Percentiles rank a stretch among this genome's conserved stretches.
Evolutionary conservation across 345 rosid species (phyloP).

Genomic region (Atalantia buxifolia): DNA sequence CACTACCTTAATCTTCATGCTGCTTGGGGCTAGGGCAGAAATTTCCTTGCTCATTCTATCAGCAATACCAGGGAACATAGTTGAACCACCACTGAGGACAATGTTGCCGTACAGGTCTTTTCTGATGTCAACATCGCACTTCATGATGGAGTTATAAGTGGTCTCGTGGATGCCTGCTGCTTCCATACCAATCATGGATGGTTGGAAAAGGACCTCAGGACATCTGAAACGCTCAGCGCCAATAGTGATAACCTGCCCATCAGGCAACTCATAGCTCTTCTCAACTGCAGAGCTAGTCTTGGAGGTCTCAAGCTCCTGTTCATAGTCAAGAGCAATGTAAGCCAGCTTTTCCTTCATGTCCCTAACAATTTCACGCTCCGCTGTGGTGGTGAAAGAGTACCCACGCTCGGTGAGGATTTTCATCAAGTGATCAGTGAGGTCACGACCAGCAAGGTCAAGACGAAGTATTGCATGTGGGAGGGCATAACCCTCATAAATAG

Average conservation of each 20-base stretch:
- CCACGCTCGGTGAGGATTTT: constrained; percentile 95
- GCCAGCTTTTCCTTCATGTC: constrained; percentile 94
- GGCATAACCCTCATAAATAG: constrained; percentile 86
- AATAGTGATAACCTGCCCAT: constrained; percentile 89
- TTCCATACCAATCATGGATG: constrained; percentile 97
- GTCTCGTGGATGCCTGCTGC: constrained; percentile 90
- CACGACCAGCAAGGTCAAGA: constrained; percentile 91
- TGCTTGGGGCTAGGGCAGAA: constrained; percentile 87
- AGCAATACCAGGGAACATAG: constrained; percentile 87
- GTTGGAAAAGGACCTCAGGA: constrained; percentile 95
- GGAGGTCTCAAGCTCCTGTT: constrained; percentile 90
- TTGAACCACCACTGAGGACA: constrained; percentile 92
- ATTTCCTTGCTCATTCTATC: constrained; percentile 97
- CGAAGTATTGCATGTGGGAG: constrained; percentile 90
- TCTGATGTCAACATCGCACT: constrained; percentile 88
- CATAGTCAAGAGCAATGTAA: constrained; percentile 87
- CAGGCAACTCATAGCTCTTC: constrained; percentile 85
- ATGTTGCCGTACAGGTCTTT: constrained; percentile 87
- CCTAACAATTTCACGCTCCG: constrained; percentile 95
- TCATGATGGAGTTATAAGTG: constrained; percentile 91
- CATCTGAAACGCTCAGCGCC: constrained; percentile 93
- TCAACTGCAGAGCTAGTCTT: constrained; percentile 82
- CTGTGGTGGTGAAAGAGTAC: constrained; percentile 92
- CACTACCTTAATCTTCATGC: constrained; percentile 95
- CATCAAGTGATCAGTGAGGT: constrained; percentile 82